Conservation (phyloP, 495 filamentous ascomycete genomes). For the Chaetomium tenue region DNA sequence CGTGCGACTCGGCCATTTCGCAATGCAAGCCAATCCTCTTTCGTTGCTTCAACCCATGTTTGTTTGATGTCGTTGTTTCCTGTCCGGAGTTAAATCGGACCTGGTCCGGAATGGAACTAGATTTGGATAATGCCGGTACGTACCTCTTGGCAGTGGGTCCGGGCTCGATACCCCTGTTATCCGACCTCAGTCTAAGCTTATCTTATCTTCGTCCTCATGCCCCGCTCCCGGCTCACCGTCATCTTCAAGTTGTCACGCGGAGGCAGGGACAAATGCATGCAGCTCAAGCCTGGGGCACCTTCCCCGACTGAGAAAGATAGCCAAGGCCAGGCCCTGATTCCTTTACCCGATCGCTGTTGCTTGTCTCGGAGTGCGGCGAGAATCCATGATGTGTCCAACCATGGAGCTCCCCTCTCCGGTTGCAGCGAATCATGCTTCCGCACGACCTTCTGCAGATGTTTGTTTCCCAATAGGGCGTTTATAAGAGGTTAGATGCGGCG, state of each 20-base stretch:
- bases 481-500: slow-evolving; percentile 5
- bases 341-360: neutral
- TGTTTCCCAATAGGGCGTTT: neutral
- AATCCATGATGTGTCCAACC: slow-evolving; percentile 6
- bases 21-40: neutral
- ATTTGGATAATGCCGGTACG: neutral
- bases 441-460: slow-evolving; percentile 17
- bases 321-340: slow-evolving; percentile 11
- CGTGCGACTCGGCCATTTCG: neutral
- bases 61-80: neutral
- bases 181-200: neutral
- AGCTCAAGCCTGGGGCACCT: slow-evolving; percentile 1
- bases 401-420: neutral
- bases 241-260: slow-evolving; percentile 1
- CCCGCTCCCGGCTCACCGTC: slow-evolving; percentile 17
- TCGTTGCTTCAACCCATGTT: too few species aligned
- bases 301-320: neutral
- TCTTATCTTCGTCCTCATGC: slow-evolving; percentile 9
- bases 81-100: neutral
- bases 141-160: neutral
- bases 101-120: neutral
- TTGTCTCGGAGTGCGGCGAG: slow-evolving; percentile 19
- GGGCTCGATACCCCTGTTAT: neutral
- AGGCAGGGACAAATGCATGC: slow-evolving; percentile 16
- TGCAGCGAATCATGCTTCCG: slow-evolving; percentile 24